Evolutionary conservation across 768 basidiomycete genomes (phyloP), one percentile per base, ranked within the genome.

Genomic region (Megacollybia marginata): DNA sequence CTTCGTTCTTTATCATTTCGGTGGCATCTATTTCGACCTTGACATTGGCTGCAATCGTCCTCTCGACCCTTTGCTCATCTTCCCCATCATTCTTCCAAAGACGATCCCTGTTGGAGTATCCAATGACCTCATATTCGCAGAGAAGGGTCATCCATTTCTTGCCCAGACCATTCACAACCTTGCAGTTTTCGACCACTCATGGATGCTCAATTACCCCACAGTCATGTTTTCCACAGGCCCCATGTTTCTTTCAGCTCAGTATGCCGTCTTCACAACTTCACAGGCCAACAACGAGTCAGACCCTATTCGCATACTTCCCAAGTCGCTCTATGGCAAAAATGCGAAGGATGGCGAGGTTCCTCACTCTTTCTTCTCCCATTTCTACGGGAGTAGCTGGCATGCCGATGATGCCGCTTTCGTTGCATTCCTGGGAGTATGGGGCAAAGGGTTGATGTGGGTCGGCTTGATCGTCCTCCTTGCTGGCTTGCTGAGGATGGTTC

Each of bases 181-280:
- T 52, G 75, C 82, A 59, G 83, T 84, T 18, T 99, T 95, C 63
- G 91, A 98, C 69, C 91, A 95, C 64, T 80, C 82, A 47, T 99
- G 91, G 84, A 65, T 96, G 48, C 81, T 94, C 62, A 96, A 98
- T 68, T 99, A 99, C 58, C 96, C 96, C 32, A 99, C 96, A 23
- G 96, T 99, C 72, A 99, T 99, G 96, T 99, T 99, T 69, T 92
- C 92, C 48, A 99, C 96, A 0, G 95, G 95, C 1, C 96, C 96
- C 59, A 99, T 99, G 96, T 99, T 97, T 69, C 71, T 99, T 11
- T 97, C 94, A 1, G 83, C 86, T 2, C 92, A 96, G 63, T 95
- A 95, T 65, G 89, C 91, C 38, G 74, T 94, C 47, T 98, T 89
- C 67, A 78, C 79, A 5, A 73, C 86, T 4, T 75, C 83, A 10